phyloP scores from a whole-genome alignment of 2,329 filamentous ascomycete genomes.

The Aspergillus uvarum region DNA sequence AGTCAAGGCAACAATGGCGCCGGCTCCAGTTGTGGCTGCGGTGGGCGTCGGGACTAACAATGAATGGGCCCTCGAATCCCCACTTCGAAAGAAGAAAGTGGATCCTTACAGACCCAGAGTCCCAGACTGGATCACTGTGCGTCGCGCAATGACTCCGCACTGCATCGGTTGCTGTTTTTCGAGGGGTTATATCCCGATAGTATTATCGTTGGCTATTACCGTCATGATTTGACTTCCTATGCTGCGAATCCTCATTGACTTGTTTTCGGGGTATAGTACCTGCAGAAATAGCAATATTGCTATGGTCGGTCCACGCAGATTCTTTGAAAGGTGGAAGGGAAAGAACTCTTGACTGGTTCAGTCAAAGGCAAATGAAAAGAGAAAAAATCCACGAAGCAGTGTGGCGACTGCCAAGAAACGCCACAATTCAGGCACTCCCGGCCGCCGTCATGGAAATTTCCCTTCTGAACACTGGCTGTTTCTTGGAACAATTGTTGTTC shows the following conservation, averaged over 20 bases:
- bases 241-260: neutral
- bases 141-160: neutral
- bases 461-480: neutral
- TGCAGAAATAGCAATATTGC: neutral
- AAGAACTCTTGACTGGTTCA: neutral
- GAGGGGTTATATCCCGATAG: neutral
- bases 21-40: neutral
- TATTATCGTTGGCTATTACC: neutral
- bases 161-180: neutral
- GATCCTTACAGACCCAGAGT: neutral
- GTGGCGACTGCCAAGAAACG: constrained; percentile 22
- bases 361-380: neutral
- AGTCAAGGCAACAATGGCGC: neutral
- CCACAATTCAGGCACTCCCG: constrained; percentile 19
- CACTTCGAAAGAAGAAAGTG: neutral
- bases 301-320: neutral
- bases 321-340: neutral
- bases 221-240: neutral
- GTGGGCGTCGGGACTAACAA: neutral
- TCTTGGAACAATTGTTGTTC: neutral
- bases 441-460: constrained; percentile 1
- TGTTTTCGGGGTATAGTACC: neutral
- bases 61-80: neutral
- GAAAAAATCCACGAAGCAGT: neutral
- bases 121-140: neutral